These are phyloP conservation scores for Plasmodium relictum DNA, from an alignment of 169 alveolate species.

Conservation along the genomic window DNA sequence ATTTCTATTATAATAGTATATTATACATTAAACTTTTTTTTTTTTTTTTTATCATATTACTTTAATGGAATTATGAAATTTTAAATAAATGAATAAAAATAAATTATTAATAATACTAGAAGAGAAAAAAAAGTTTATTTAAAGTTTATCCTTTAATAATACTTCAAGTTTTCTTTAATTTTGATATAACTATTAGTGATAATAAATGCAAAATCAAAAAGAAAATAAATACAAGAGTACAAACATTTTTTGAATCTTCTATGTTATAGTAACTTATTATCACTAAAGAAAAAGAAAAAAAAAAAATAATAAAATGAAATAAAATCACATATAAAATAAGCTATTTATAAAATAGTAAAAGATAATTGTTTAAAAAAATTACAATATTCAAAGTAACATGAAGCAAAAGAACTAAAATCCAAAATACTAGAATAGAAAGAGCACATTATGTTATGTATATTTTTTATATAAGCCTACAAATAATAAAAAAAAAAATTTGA, in stretches of 20 bases:
- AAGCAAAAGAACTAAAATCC: slow-evolving; percentile 75
- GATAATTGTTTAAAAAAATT: neutral
- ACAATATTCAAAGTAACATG: slow-evolving; percentile 76
- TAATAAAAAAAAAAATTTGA: slow-evolving; percentile 4
- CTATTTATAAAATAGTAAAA: neutral
- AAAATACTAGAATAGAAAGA: slow-evolving; percentile 76
- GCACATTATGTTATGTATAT: slow-evolving; percentile 76
- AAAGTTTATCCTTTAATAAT: neutral
- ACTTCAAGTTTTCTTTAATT: slow-evolving; percentile 42
- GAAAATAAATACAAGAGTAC: slow-evolving; percentile 27
- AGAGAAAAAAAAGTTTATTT: slow-evolving; percentile 22
- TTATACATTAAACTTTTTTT: no score
- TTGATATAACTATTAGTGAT: slow-evolving; percentile 60
- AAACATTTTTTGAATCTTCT: slow-evolving; percentile 30
- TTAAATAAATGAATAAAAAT: neutral
- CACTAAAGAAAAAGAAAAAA: slow-evolving; percentile 28
- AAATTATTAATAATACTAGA: slow-evolving; percentile 1
- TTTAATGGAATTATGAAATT: neutral
- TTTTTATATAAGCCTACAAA: slow-evolving; percentile 68
- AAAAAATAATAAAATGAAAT: slow-evolving; percentile 7
- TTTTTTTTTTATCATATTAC: neutral
- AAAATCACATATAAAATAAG: no score
- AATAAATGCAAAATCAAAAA: slow-evolving; percentile 54
- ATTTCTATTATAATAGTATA: neutral
- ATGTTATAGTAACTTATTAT: slow-evolving; percentile 63